Conservation (phyloP, 371 early-diverging fungal genomes). For the Mortierella sp. region DNA sequence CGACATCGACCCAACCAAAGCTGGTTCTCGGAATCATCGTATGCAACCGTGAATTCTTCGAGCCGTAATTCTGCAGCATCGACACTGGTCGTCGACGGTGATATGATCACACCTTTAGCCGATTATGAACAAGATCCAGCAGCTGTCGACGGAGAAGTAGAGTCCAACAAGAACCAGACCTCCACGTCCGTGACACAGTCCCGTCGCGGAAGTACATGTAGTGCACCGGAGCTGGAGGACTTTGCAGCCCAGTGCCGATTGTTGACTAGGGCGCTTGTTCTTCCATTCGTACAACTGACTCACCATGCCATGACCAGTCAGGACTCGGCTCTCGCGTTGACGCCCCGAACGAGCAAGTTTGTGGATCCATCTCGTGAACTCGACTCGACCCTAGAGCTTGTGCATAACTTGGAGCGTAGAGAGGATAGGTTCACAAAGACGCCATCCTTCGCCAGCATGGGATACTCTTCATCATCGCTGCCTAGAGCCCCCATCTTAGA, state of each 20-base stretch:
- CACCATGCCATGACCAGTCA: conserved; percentile 59
- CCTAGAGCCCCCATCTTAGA: background rate
- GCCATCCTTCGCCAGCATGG: background rate
- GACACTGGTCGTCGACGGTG: background rate
- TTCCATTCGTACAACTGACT: conserved; percentile 56
- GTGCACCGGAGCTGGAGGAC: conserved; percentile 54
- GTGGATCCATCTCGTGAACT: conserved; percentile 16
- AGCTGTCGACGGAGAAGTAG: too few relatives aligned
- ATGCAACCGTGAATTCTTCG: background rate
- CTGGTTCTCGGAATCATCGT: background rate
- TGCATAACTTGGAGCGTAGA: conserved; percentile 3
- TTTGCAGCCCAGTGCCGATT: conserved; percentile 57
- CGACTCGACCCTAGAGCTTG: conserved; percentile 16
- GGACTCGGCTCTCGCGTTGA: conserved; percentile 41
- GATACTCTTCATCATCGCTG: conserved; percentile 8
- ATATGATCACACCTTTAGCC: background rate
- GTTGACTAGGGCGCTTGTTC: conserved; percentile 52
- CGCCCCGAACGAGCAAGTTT: conserved; percentile 24
- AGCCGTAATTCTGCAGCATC: background rate
- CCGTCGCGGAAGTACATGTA: conserved; percentile 9
- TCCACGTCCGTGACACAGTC: background rate
- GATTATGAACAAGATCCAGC: background rate
- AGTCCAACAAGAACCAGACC: too few relatives aligned
- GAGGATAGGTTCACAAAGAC: background rate
- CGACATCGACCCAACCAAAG: background rate